A percentile compares a stretch with the other conserved stretches of the same genome.
Evolutionary conservation across 352 stramenopile species (phyloP).

Genomic region (Phytophthora foliorum): DNA sequence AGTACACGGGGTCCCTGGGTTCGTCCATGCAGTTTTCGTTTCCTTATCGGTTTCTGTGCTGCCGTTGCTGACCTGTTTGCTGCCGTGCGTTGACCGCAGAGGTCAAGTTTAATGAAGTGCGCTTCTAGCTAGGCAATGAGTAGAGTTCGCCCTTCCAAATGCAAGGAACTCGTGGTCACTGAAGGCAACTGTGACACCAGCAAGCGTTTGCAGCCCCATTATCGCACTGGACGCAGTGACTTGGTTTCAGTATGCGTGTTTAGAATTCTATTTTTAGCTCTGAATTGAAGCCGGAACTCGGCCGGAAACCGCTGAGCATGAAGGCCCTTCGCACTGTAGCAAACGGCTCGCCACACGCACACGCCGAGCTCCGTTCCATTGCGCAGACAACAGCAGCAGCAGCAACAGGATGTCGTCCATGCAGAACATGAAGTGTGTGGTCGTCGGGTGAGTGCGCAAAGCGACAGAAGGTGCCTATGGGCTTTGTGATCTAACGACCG

Average conservation of each 20-base stretch:
- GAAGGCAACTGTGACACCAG: too few species aligned
- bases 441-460: conserved; percentile 75
- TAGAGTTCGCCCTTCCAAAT: neutral
- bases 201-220: neutral
- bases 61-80: conserved; percentile 9
- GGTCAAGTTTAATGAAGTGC: conserved; percentile 78
- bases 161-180: neutral
- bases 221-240: conserved; percentile 29
- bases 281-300: conserved; percentile 53
- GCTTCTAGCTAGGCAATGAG: conserved; percentile 15
- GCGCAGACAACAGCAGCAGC: conserved; percentile 7
- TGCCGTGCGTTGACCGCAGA: conserved; percentile 42
- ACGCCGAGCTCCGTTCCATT: neutral
- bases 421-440: conserved; percentile 97
- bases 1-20: conserved; percentile 83
- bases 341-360: conserved; percentile 25
- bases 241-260: conserved; percentile 35
- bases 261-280: conserved; percentile 45
- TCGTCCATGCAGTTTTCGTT: conserved; percentile 2
- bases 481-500: conserved; percentile 6
- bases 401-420: conserved; percentile 73
- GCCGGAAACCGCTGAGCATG: conserved; percentile 31
- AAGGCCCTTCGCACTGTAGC: conserved; percentile 28
- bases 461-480: neutral
- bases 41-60: neutral